A percentile compares a stretch with the other conserved stretches of the same genome.
Evolutionary conservation across 1,284 basidiomycete species (phyloP).

Genomic region (Trichosporon sp.): DNA sequence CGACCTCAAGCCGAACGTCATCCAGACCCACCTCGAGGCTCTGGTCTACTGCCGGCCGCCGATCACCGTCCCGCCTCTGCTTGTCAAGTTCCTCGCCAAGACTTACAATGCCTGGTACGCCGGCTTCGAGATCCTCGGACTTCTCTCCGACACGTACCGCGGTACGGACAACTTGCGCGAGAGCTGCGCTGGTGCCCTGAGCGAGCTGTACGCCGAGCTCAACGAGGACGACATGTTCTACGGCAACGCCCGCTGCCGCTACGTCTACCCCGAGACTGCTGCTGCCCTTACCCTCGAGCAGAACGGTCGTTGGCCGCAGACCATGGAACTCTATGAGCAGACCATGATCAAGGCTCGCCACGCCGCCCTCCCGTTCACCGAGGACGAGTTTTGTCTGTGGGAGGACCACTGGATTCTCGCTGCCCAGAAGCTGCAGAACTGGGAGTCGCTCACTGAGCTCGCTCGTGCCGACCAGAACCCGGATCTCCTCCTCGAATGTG

Average conservation of each 20-base stretch:
- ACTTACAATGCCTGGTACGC: constrained; percentile 95
- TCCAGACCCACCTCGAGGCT: constrained; percentile 84
- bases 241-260: constrained; percentile 88
- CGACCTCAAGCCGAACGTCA: constrained; percentile 87
- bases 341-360: constrained; percentile 83
- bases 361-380: constrained; percentile 83
- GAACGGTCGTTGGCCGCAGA: constrained; percentile 94
- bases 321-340: constrained; percentile 80
- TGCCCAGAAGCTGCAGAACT: constrained; percentile 94
- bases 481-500: constrained; percentile 89
- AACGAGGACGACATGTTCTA: constrained; percentile 98
- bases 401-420: constrained; percentile 99
- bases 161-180: constrained; percentile 85
- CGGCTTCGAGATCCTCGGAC: constrained; percentile 80
- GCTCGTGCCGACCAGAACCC: constrained; percentile 86
- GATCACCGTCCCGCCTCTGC: constrained; percentile 85
- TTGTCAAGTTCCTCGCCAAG: constrained; percentile 94
- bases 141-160: constrained; percentile 62
- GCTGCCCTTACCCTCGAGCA: constrained; percentile 91
- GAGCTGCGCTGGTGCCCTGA: constrained; percentile 81
- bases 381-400: constrained; percentile 96
- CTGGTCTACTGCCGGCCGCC: constrained; percentile 78
- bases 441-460: constrained; percentile 93
- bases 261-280: constrained; percentile 85
- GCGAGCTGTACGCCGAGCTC: constrained; percentile 92